Evolutionary conservation across 192 early-diverging fungal genomes (phyloP).

Genomic region (Coemansia aciculifera): DNA sequence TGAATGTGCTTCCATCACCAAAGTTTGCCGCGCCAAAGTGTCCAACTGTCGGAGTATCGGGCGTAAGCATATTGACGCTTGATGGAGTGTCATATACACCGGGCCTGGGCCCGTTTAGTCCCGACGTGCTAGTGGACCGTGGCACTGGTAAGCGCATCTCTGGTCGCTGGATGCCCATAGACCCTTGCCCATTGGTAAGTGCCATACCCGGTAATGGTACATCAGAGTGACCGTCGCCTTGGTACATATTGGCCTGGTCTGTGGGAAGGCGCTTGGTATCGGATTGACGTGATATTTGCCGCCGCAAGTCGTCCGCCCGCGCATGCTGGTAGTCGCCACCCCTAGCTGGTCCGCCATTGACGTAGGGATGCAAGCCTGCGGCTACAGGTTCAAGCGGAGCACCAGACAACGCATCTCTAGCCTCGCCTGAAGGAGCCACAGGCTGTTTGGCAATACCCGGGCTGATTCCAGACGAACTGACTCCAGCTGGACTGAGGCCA

Average conservation of each 20-base stretch:
- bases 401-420: not conserved
- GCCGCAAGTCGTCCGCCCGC: slow-evolving; percentile 13
- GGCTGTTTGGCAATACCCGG: slow-evolving; percentile 6
- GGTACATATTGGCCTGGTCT: not conserved
- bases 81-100: not conserved
- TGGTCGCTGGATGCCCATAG: not conserved
- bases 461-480: slow-evolving; percentile 11
- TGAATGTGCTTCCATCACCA: not conserved
- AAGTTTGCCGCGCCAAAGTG: slow-evolving; percentile 8
- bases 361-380: not conserved
- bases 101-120: not conserved
- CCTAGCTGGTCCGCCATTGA: not conserved
- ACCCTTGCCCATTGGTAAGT: not conserved
- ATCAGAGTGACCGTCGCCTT: not conserved
- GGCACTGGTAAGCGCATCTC: not conserved
- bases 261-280: not conserved
- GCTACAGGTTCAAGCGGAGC: not conserved
- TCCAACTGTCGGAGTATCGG: slow-evolving; percentile 23
- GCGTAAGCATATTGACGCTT: slow-evolving; percentile 30
- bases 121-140: not conserved
- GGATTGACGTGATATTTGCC: slow-evolving; percentile 20
- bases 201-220: not conserved
- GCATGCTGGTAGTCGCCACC: not conserved
- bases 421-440: not conserved
- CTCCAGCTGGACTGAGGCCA: slow-evolving; percentile 24